These are phyloP conservation scores for Thalassia testudinum DNA, from an alignment of 116 monocot genomes.

Conservation along the genomic window DNA sequence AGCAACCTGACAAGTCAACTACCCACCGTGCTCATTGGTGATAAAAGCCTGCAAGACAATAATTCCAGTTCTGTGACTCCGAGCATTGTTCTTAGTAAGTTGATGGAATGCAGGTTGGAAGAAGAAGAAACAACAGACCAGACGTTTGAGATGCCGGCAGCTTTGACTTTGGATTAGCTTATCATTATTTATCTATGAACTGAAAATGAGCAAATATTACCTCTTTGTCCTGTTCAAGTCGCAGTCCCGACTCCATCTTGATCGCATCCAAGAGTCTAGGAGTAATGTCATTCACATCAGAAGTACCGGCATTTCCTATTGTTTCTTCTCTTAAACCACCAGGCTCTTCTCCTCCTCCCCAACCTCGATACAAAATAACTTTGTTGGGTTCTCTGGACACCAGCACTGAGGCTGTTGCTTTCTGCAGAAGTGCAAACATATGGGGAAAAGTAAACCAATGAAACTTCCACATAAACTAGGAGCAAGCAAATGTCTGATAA, in stretches of 20 bases:
- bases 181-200: no score
- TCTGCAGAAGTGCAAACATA: constrained; percentile 15
- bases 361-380: constrained; percentile 80
- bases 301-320: constrained; percentile 1
- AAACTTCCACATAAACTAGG: not conserved
- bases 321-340: constrained; percentile 7
- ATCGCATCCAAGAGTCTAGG: constrained; percentile 62
- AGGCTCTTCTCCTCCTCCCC: constrained; percentile 31
- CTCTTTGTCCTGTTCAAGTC: constrained; percentile 1
- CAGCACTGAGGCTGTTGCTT: constrained; percentile 76
- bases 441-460: not conserved
- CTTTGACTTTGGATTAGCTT: no score
- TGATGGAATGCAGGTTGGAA: not conserved
- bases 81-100: no score
- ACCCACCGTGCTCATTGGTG: no score
- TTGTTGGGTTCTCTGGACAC: constrained; percentile 88
- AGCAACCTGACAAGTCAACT: no score
- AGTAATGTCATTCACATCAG: constrained; percentile 17
- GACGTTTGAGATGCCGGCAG: no score
- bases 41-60: no score
- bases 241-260: constrained; percentile 59
- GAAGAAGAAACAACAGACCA: no score
- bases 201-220: constrained; percentile 2
- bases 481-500: not conserved
- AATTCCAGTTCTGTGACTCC: no score